Conservation (phyloP, 2,329 filamentous ascomycete species). For the Colletotrichum karsti region DNA sequence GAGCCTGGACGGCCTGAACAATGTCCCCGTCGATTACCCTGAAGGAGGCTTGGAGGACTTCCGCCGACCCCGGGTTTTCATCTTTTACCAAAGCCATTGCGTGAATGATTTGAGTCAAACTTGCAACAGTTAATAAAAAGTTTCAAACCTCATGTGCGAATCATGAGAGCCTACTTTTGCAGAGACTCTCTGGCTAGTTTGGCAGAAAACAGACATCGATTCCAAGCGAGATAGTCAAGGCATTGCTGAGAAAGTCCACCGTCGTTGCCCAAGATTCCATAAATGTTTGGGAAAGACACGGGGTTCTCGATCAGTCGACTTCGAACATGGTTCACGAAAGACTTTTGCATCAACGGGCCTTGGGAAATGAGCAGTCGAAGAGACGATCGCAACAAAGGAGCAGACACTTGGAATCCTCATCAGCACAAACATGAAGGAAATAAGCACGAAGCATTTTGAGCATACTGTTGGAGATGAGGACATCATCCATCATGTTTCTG, state of each 20-base stretch:
- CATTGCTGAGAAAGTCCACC: slow-evolving; percentile 34
- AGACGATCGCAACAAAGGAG: slow-evolving; percentile 41
- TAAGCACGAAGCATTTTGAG: too few species aligned
- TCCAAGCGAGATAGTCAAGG: slow-evolving; percentile 38
- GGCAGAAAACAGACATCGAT: slow-evolving; percentile 46
- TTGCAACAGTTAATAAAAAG: neutral
- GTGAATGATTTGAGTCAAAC: neutral
- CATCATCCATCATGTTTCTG: slow-evolving; percentile 52
- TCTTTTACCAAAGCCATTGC: neutral
- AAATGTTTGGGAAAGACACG: slow-evolving; percentile 30
- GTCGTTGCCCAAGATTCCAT: slow-evolving; percentile 34
- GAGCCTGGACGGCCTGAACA: slow-evolving; percentile 45
- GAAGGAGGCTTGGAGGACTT: slow-evolving; percentile 31
- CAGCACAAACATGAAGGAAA: neutral
- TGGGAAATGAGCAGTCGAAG: slow-evolving; percentile 42
- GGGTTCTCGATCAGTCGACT: slow-evolving; percentile 35
- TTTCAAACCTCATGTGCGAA: neutral
- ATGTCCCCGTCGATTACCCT: slow-evolving; percentile 42
- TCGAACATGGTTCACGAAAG: slow-evolving; percentile 44
- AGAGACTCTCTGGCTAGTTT: slow-evolving; percentile 41
- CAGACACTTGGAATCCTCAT: slow-evolving; percentile 35
- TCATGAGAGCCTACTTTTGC: slow-evolving; percentile 36
- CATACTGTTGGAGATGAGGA: slow-evolving; percentile 46
- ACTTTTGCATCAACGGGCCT: slow-evolving; percentile 37
- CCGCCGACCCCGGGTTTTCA: neutral